Evolutionary conservation across 495 filamentous ascomycete species (phyloP).

Genomic region (Mytilinidion resinicola): DNA sequence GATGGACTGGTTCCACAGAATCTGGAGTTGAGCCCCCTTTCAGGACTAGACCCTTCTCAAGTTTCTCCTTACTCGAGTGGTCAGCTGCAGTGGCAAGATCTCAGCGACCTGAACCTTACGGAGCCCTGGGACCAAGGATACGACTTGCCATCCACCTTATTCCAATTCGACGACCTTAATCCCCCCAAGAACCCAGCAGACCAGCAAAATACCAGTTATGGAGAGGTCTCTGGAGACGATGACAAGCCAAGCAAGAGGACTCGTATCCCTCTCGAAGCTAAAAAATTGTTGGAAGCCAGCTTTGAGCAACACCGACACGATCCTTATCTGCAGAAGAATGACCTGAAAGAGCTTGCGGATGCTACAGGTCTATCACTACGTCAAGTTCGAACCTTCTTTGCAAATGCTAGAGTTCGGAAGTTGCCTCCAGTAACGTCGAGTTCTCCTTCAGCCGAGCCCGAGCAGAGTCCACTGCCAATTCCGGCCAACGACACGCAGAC

Average conservation of each 20-base stretch:
- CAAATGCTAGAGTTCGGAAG: constrained; percentile 20
- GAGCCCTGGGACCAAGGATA: too few relatives aligned
- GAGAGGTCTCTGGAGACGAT: constrained; percentile 1
- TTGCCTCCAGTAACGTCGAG: constrained; percentile 5
- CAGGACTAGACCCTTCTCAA: too few relatives aligned
- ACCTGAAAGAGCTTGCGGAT: constrained; percentile 7
- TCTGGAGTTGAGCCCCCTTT: too few relatives aligned
- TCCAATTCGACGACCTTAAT: too few relatives aligned
- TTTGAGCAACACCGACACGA: constrained; percentile 15
- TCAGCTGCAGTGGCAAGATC: too few relatives aligned
- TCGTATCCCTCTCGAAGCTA: constrained; percentile 11
- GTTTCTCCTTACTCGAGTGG: too few relatives aligned
- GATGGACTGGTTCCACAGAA: too few relatives aligned
- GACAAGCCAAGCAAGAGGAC: constrained; percentile 9
- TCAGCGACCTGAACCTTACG: too few relatives aligned
- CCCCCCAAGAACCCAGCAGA: too few relatives aligned
- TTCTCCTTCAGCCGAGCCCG: neutral
- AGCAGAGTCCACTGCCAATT: neutral
- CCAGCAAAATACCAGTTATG: neutral
- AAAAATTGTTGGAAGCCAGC: constrained; percentile 12
- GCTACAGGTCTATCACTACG: constrained; percentile 10
- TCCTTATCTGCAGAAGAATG: constrained; percentile 16
- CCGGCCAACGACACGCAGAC: neutral
- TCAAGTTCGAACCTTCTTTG: constrained; percentile 24
- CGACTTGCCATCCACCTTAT: too few relatives aligned